These are phyloP conservation scores for Myxozyma neotropica DNA, from an alignment of 805 yeast genomes.

Conservation along the genomic window DNA sequence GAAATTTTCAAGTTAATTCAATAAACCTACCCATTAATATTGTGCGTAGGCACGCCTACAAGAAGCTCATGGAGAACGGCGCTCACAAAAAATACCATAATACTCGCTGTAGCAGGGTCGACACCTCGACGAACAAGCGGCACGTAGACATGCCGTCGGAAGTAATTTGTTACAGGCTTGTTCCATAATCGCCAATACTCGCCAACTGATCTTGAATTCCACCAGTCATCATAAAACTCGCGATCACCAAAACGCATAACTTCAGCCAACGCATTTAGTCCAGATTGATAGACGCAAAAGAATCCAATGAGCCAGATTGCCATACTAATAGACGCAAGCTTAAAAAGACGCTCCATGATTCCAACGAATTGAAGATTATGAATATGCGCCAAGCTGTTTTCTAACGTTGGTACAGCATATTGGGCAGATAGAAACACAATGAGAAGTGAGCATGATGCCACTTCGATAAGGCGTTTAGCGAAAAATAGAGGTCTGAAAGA, in stretches of 20 bases:
- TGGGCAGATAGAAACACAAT: constrained; percentile 47
- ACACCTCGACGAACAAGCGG: constrained; percentile 47
- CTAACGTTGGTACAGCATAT: constrained; percentile 50
- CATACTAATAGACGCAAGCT: constrained; percentile 48
- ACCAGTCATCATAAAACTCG: constrained; percentile 53
- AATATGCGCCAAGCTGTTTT: constrained; percentile 41
- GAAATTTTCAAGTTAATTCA: too few species aligned
- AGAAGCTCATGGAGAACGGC: constrained; percentile 52
- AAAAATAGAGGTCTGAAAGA: constrained; percentile 42
- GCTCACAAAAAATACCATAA: constrained; percentile 48
- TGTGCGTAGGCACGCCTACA: constrained; percentile 53
- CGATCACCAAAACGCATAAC: constrained; percentile 50
- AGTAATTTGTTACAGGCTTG: constrained; percentile 49
- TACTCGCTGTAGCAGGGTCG: constrained; percentile 40
- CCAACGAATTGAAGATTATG: constrained; percentile 37
- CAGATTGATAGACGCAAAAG: constrained; percentile 48
- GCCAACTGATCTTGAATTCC: constrained; percentile 54
- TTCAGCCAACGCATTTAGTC: constrained; percentile 50
- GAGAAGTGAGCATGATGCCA: constrained; percentile 40
- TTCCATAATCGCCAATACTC: constrained; percentile 54
- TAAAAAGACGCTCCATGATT: constrained; percentile 45
- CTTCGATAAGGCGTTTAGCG: constrained; percentile 44
- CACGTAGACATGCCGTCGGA: constrained; percentile 48
- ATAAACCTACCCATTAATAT: constrained; percentile 47
- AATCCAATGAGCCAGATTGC: constrained; percentile 51